Evolutionary conservation across 495 filamentous ascomycete genomes (phyloP).

Genomic region (Penicillium roqueforti): DNA sequence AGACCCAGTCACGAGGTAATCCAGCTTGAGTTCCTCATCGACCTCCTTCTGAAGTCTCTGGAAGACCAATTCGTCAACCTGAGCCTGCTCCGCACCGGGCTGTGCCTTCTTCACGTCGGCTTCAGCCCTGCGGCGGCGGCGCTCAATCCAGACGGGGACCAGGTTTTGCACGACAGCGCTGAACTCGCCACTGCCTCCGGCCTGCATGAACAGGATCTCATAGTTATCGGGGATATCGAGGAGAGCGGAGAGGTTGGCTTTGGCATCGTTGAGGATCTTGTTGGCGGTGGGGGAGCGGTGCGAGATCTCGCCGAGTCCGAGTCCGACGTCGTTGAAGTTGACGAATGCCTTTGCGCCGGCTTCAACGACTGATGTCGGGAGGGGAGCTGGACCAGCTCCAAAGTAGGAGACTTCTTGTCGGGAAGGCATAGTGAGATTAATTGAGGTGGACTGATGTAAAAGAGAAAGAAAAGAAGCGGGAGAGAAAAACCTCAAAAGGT

Average conservation of each 20-base stretch:
- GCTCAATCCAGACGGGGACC: constrained; percentile 74
- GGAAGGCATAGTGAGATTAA: constrained; percentile 20
- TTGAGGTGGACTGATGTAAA: background rate
- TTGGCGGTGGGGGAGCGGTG: constrained; percentile 78
- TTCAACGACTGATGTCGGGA: constrained; percentile 75
- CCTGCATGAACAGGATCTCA: constrained; percentile 78
- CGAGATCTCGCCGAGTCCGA: constrained; percentile 73
- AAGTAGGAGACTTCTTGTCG: constrained; percentile 70
- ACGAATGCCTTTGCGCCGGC: constrained; percentile 68
- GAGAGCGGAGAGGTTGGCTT: constrained; percentile 60
- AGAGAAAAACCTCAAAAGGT: constrained; percentile 18
- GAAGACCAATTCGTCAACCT: constrained; percentile 50
- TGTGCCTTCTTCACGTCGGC: constrained; percentile 34
- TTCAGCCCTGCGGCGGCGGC: constrained; percentile 40
- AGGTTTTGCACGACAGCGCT: constrained; percentile 78
- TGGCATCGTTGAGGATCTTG: constrained; percentile 62
- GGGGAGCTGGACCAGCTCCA: constrained; percentile 79
- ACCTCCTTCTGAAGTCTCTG: constrained; percentile 59
- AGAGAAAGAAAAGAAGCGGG: constrained; percentile 9
- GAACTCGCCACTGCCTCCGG: constrained; percentile 78
- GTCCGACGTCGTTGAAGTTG: constrained; percentile 76
- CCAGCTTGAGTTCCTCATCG: constrained; percentile 64
- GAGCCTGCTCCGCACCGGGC: constrained; percentile 27
- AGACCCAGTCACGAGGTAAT: constrained; percentile 86
- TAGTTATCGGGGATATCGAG: constrained; percentile 74